These are phyloP conservation scores for Orbilia blumenaviensis DNA, from an alignment of 2,329 filamentous ascomycete species.

Conservation along the genomic window DNA sequence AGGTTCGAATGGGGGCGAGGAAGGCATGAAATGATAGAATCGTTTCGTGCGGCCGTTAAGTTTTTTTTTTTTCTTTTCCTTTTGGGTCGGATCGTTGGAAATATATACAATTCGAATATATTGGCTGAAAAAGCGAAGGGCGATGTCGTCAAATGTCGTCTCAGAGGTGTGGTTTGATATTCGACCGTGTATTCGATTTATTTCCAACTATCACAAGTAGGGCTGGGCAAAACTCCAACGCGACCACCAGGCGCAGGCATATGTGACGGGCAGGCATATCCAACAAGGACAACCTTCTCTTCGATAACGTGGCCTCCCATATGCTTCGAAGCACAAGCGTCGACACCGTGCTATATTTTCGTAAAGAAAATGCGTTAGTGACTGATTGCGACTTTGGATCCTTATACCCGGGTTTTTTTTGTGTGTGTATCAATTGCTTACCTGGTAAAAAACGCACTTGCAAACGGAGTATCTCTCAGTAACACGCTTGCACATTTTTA, in stretches of 20 bases:
- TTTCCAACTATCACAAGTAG: slow-evolving; percentile 50
- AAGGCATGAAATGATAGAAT: neutral
- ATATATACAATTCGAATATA: slow-evolving; percentile 41
- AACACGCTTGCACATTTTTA: slow-evolving; percentile 84
- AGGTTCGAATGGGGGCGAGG: slow-evolving; percentile 27
- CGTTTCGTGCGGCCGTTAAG: slow-evolving; percentile 51
- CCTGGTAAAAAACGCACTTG: slow-evolving; percentile 83
- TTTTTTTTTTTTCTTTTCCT: neutral
- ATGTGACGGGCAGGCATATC: slow-evolving; percentile 77
- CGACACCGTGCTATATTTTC: slow-evolving; percentile 72
- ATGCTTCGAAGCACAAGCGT: slow-evolving; percentile 80
- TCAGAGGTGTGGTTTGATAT: slow-evolving; percentile 2
- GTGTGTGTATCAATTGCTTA: slow-evolving; percentile 15
- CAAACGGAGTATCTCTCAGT: slow-evolving; percentile 87
- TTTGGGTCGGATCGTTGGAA: slow-evolving; percentile 7
- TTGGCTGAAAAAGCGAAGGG: neutral
- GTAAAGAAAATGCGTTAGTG: slow-evolving; percentile 19
- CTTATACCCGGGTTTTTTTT: slow-evolving; percentile 11
- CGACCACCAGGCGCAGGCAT: slow-evolving; percentile 40
- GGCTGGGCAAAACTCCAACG: slow-evolving; percentile 44
- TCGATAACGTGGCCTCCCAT: slow-evolving; percentile 76
- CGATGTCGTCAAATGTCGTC: slow-evolving; percentile 10
- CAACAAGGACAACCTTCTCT: slow-evolving; percentile 80
- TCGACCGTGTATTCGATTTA: slow-evolving; percentile 4
- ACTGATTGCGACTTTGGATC: slow-evolving; percentile 25